Conservation (phyloP, 208 protist genomes). For the Porcisia hertigi region DNA sequence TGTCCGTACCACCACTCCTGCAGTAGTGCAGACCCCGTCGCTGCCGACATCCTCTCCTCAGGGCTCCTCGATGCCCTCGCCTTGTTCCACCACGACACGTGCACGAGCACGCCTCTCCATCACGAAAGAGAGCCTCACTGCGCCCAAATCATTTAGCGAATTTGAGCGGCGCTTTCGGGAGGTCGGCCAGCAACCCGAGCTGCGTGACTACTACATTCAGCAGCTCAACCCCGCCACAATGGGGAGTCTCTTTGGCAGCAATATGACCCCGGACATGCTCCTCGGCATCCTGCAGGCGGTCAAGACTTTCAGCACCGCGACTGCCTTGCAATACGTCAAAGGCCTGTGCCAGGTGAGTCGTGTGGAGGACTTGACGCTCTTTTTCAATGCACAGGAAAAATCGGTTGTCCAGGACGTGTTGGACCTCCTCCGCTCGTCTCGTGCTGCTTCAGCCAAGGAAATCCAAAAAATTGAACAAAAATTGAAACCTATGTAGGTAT, state of each 20-base stretch:
- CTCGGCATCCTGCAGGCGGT: constrained; percentile 55
- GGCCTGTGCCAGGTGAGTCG: constrained; percentile 76
- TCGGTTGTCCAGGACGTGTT: constrained; percentile 60
- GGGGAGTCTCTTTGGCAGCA: constrained; percentile 76
- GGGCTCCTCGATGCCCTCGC: not conserved
- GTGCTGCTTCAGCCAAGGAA: constrained; percentile 45
- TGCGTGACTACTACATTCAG: constrained; percentile 67
- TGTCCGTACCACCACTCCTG: not conserved
- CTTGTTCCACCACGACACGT: constrained; percentile 1
- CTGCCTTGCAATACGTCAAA: constrained; percentile 59
- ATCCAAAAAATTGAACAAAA: constrained; percentile 52
- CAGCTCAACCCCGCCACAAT: constrained; percentile 59
- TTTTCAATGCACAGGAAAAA: constrained; percentile 78
- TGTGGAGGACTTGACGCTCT: constrained; percentile 78
- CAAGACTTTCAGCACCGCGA: constrained; percentile 35
- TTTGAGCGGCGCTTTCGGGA: constrained; percentile 85
- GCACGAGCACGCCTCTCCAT: constrained; percentile 35
- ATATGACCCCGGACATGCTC: constrained; percentile 85
- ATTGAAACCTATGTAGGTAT: constrained; percentile 40
- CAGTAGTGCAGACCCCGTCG: constrained; percentile 10
- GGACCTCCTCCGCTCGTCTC: constrained; percentile 40
- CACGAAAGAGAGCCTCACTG: constrained; percentile 61
- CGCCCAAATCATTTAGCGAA: constrained; percentile 84
- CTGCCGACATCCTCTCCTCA: not conserved
- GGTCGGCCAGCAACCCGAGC: constrained; percentile 61